Conservation (phyloP, 2,329 filamentous ascomycete species). For the Sphaerostilbella broomeana region DNA sequence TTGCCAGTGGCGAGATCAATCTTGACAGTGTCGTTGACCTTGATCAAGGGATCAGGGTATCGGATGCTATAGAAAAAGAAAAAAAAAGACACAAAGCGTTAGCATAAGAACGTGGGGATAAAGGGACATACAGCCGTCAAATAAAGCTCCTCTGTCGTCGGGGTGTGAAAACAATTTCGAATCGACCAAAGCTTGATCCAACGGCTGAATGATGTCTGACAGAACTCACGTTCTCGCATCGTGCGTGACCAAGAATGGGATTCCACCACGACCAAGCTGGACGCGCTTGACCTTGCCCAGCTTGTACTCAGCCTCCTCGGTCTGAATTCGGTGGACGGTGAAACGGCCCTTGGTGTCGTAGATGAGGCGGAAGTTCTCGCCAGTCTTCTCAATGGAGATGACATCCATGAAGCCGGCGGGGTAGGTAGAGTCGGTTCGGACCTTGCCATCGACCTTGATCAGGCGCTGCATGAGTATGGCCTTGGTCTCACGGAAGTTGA, state of each 20-base stretch:
- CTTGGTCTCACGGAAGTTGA: conserved; percentile 97
- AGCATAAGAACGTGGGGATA: conserved; percentile 29
- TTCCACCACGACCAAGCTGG: conserved; percentile 97
- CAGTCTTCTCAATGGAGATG: conserved; percentile 98
- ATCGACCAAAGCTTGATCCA: conserved; percentile 97
- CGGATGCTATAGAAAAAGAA: conserved; percentile 65
- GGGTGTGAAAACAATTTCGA: conserved; percentile 31
- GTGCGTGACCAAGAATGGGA: conserved; percentile 99
- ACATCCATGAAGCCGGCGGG: conserved; percentile 99
- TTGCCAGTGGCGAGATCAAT: conserved; percentile 95
- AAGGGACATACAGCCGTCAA: conserved; percentile 50
- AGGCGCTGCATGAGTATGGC: conserved; percentile 99
- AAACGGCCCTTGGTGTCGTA: conserved; percentile 99
- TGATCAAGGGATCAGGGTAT: conserved; percentile 96
- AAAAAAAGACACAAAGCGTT: conserved; percentile 23
- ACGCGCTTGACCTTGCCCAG: conserved; percentile 99
- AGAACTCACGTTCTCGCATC: conserved; percentile 99
- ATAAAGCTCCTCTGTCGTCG: conserved; percentile 31
- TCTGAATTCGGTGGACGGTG: conserved; percentile 98
- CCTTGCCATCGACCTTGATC: conserved; percentile 99
- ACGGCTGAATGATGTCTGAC: conserved; percentile 99
- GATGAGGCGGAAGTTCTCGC: conserved; percentile 99
- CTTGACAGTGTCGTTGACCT: conserved; percentile 99
- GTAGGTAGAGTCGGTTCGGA: conserved; percentile 97
- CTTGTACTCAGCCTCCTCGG: conserved; percentile 99